phyloP scores from a whole-genome alignment of 2,329 filamentous ascomycete species.

The Cyphellophora europaea region DNA sequence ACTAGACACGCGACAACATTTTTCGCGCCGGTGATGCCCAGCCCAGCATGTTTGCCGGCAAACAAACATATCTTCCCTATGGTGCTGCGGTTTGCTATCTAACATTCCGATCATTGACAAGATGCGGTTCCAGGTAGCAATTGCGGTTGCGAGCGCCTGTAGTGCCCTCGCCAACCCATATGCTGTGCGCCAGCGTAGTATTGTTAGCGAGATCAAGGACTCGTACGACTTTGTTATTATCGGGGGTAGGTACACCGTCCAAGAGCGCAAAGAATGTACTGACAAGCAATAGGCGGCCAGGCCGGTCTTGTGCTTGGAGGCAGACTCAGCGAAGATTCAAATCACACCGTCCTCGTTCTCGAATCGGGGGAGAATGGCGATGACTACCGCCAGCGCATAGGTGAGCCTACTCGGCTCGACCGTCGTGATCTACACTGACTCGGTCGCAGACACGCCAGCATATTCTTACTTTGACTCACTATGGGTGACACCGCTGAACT shows the following conservation, averaged over 20 bases:
- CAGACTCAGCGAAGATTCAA: conserved; percentile 22
- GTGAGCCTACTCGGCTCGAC: conserved; percentile 12
- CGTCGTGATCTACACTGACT: conserved; percentile 2
- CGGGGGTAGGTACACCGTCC: too few relatives aligned
- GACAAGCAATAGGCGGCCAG: too few relatives aligned
- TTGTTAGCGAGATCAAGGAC: conserved; percentile 19
- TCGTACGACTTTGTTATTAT: conserved; percentile 24
- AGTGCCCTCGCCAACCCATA: too few relatives aligned
- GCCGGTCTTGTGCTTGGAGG: conserved; percentile 24
- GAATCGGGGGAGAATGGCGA: conserved; percentile 25
- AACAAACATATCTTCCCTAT: too few relatives aligned
- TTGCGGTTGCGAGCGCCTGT: too few relatives aligned
- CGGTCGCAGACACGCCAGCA: conserved; percentile 23
- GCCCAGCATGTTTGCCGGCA: too few relatives aligned
- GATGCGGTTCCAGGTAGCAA: too few relatives aligned
- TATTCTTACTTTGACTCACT: conserved; percentile 26
- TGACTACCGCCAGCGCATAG: conserved; percentile 24
- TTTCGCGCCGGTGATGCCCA: too few relatives aligned
- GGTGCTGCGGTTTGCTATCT: too few relatives aligned
- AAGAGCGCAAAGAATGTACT: too few relatives aligned
- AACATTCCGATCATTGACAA: too few relatives aligned
- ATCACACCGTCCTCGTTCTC: conserved; percentile 26
- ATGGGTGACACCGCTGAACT: conserved; percentile 27
- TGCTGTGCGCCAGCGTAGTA: conserved; percentile 2
- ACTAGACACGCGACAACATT: too few relatives aligned